Conservation (phyloP, 345 rosid species). For the Camelina neglecta region DNA sequence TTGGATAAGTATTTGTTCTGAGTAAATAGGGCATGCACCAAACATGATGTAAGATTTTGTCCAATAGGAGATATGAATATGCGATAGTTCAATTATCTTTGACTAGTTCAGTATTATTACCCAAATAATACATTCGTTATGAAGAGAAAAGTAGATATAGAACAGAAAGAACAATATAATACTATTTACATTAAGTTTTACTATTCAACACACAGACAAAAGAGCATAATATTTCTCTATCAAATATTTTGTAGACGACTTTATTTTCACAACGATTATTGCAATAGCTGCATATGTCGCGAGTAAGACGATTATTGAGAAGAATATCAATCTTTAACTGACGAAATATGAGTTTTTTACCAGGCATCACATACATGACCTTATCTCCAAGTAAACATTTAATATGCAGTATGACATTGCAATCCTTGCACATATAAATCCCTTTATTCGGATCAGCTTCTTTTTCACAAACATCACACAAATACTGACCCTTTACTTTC, state of each 20-base stretch:
- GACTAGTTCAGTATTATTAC: neutral
- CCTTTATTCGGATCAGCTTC: neutral
- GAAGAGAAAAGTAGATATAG: neutral
- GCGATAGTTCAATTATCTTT: neutral
- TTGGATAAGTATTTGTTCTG: neutral
- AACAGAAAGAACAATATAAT: too few species aligned
- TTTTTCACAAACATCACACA: conserved; percentile 9
- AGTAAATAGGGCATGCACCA: neutral
- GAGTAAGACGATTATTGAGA: neutral
- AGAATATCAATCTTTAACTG: neutral
- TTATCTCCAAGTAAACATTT: neutral
- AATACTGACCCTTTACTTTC: neutral
- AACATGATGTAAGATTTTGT: neutral
- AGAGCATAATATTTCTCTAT: too few species aligned
- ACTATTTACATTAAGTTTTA: too few species aligned
- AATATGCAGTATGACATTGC: neutral
- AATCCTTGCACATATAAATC: conserved; percentile 15
- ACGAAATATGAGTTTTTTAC: too few species aligned
- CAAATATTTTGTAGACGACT: too few species aligned
- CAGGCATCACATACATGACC: neutral
- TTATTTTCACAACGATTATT: too few species aligned
- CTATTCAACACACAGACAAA: too few species aligned
- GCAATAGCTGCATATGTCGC: neutral
- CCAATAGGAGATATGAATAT: too few species aligned
- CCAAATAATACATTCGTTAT: neutral